Conservation (phyloP, 441 rosid species). For the Erodium chrysanthum region DNA sequence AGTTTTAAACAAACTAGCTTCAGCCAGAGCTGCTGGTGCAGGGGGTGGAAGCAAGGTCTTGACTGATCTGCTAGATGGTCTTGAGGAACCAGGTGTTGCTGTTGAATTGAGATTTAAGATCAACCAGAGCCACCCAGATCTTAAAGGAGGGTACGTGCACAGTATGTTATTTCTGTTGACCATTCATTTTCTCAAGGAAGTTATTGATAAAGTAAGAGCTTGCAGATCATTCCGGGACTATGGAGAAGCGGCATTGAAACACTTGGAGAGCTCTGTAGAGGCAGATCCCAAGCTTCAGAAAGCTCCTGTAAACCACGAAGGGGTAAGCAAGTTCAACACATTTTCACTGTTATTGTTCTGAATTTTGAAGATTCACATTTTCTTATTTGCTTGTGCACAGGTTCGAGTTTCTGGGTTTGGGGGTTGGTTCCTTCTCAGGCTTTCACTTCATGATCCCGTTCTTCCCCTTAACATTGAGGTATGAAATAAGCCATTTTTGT, state of each 20-base stretch:
- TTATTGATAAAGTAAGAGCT: slow-evolving; percentile 13
- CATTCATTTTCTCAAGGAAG: not conserved
- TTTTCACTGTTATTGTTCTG: not conserved
- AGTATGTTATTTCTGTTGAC: slow-evolving; percentile 9
- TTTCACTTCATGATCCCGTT: slow-evolving; percentile 94
- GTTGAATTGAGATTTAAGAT: slow-evolving; percentile 82
- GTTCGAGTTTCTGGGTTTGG: slow-evolving; percentile 82
- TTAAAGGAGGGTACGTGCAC: slow-evolving; percentile 72
- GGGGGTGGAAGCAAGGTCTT: slow-evolving; percentile 72
- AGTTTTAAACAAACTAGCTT: slow-evolving; percentile 80
- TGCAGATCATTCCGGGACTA: slow-evolving; percentile 84
- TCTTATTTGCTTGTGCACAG: slow-evolving; percentile 24
- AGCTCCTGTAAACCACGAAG: slow-evolving; percentile 84
- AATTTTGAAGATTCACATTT: not conserved
- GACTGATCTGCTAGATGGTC: slow-evolving; percentile 71
- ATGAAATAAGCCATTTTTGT: slow-evolving; percentile 7
- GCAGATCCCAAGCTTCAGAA: slow-evolving; percentile 51
- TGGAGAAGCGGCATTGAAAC: slow-evolving; percentile 78
- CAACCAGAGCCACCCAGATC: slow-evolving; percentile 68
- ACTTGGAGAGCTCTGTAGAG: slow-evolving; percentile 48
- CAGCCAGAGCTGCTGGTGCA: slow-evolving; percentile 69
- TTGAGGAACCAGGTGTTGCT: slow-evolving; percentile 69
- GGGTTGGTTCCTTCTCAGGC: slow-evolving; percentile 99
- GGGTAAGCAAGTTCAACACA: slow-evolving; percentile 45
- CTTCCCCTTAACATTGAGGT: slow-evolving; percentile 99